Evolutionary conservation across 768 basidiomycete genomes (phyloP), one percentile per base, ranked within the genome.

Genomic region (Leccinum fibrillosum): DNA sequence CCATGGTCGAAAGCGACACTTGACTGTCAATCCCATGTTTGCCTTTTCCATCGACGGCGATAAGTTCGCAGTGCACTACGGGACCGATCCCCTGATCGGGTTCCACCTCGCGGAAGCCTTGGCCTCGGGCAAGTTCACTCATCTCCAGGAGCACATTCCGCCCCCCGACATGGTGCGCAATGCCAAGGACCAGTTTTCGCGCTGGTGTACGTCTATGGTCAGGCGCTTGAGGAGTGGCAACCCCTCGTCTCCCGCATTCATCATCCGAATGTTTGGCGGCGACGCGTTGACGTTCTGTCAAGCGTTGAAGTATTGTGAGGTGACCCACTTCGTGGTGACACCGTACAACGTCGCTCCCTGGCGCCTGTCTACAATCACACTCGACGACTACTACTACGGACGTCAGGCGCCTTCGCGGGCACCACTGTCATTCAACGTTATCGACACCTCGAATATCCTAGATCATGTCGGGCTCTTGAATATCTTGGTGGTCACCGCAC

Each of bases 21-120:
- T 62, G 21, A n/a, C 12, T 0, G 57, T 62, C 49, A 72, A 74
- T 32, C 71, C 71, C 8, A 74, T 64, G 1, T 73, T 73, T 48
- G 60, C 58, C 0, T 72, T 63, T 39, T 74, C 72, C 12, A 45
- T 64, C n/a, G 56, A 67, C 1, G 65, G 69, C 1, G 64, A 69
- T 28, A 63, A 56, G 49, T 70, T 68, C 21, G 26, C 71, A 0
- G 62, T 69, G 1, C 71, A 72, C 30, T 72, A 71, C 26, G 71
- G 63, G n/a, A 66, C 66, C 0, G 72, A 71, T 54, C 64, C 69
- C 11, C 56, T 71, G 34, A 28, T n/a, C 0, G 67, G 69, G 11
- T 73, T 74, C 39, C 71, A 74, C 44, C 65, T 70, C 17, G 72
- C 71, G 1, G 71, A 72, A 35, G 57, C 56, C 0, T 65, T 65